These are phyloP conservation scores for Cantharellus anzutake DNA, from an alignment of 768 basidiomycete species.

Conservation along the genomic window DNA sequence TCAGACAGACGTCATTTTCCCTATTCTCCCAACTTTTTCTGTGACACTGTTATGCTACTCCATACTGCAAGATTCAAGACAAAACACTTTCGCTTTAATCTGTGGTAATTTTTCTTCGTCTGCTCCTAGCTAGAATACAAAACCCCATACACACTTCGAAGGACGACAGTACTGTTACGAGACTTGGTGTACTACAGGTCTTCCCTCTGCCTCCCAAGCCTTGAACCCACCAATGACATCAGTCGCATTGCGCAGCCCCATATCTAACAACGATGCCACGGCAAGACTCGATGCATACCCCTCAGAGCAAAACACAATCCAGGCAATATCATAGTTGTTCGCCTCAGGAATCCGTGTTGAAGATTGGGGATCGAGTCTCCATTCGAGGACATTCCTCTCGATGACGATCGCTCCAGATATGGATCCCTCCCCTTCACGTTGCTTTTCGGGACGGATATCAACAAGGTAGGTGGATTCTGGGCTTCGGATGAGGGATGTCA, in stretches of 20 bases:
- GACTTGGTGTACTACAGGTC: conserved; percentile 21
- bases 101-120: too few relatives aligned
- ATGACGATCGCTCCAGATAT: conserved; percentile 53
- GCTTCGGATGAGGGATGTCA: conserved; percentile 19
- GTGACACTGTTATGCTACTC: too few relatives aligned
- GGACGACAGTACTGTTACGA: too few relatives aligned
- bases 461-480: conserved; percentile 36
- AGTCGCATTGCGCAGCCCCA: conserved; percentile 56
- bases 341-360: conserved; percentile 38
- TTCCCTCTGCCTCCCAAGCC: conserved; percentile 48
- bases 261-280: conserved; percentile 43
- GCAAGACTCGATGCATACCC: conserved; percentile 58
- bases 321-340: conserved; percentile 52
- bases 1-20: too few relatives aligned
- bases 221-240: conserved; percentile 59
- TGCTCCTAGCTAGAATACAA: too few relatives aligned
- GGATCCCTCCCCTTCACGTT: conserved; percentile 36
- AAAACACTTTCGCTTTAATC: too few relatives aligned
- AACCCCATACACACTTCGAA: too few relatives aligned
- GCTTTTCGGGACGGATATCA: conserved; percentile 49
- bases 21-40: too few relatives aligned
- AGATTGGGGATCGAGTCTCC: conserved; percentile 58
- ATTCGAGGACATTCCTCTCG: conserved; percentile 61
- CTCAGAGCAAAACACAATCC: conserved; percentile 60
- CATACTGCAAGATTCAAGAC: too few relatives aligned